Conservation (phyloP, 2,329 filamentous ascomycete genomes). For the Ophiostoma novo-ulmi region DNA sequence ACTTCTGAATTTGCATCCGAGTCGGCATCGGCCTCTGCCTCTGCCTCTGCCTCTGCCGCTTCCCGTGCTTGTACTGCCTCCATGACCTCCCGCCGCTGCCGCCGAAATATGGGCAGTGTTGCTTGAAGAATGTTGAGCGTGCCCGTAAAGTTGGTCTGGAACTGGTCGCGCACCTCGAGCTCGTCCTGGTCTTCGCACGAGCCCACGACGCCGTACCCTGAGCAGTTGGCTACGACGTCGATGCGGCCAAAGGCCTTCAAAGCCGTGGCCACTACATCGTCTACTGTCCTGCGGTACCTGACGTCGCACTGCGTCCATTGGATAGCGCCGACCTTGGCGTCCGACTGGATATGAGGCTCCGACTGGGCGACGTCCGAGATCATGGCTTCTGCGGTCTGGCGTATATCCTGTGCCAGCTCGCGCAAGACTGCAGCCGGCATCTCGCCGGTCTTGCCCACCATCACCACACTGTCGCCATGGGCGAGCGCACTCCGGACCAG, state of each 20-base stretch:
- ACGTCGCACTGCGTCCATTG: conserved; percentile 71
- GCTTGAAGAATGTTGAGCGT: conserved; percentile 89
- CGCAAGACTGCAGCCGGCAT: conserved; percentile 68
- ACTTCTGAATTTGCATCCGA: no score
- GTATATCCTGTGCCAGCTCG: conserved; percentile 45
- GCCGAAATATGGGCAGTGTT: conserved; percentile 80
- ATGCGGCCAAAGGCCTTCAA: conserved; percentile 72
- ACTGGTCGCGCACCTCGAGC: conserved; percentile 89
- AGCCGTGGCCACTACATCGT: conserved; percentile 62
- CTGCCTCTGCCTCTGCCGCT: neutral
- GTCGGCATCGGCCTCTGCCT: neutral
- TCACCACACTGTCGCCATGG: conserved; percentile 77
- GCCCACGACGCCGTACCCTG: conserved; percentile 91
- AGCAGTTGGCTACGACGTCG: conserved; percentile 89
- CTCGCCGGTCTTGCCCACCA: conserved; percentile 78
- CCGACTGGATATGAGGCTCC: neutral
- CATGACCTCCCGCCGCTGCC: conserved; percentile 40
- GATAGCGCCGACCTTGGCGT: neutral
- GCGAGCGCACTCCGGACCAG: conserved; percentile 76
- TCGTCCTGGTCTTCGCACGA: conserved; percentile 96
- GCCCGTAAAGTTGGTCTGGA: conserved; percentile 96
- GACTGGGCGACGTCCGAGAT: neutral
- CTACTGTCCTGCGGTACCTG: conserved; percentile 71
- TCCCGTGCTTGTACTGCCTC: neutral
- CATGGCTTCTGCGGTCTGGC: conserved; percentile 48